Percentiles rank a stretch among this genome's conserved stretches.
Evolutionary conservation across 495 filamentous ascomycete genomes (phyloP).

Genomic region (Aspergillus haitiensis): DNA sequence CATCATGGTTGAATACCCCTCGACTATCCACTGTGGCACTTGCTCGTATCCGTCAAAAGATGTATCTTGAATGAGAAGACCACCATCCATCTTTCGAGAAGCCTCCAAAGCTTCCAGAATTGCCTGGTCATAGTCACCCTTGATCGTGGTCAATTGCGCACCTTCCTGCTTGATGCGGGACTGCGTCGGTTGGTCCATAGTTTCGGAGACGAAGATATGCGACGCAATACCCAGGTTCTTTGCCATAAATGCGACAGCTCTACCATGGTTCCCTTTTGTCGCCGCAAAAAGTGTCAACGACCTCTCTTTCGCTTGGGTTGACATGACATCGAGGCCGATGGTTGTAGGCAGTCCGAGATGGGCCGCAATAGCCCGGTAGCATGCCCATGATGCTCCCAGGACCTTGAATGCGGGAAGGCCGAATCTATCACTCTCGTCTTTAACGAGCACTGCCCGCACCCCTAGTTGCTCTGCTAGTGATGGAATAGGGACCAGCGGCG

Average conservation of each 20-base stretch:
- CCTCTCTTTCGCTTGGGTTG: slow-evolving; percentile 31
- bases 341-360: slow-evolving; percentile 40
- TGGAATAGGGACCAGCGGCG: slow-evolving; percentile 52
- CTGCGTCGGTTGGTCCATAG: slow-evolving; percentile 53
- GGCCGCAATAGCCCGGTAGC: slow-evolving; percentile 53
- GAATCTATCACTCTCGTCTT: slow-evolving; percentile 59
- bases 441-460: slow-evolving; percentile 54
- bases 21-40: slow-evolving; percentile 68
- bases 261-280: slow-evolving; percentile 72
- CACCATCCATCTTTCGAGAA: slow-evolving; percentile 29
- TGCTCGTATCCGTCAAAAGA: slow-evolving; percentile 62
- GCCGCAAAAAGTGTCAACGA: slow-evolving; percentile 49
- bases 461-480: slow-evolving; percentile 56
- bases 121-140: slow-evolving; percentile 61
- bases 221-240: slow-evolving; percentile 50
- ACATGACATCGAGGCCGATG: slow-evolving; percentile 40
- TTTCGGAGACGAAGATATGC: slow-evolving; percentile 56
- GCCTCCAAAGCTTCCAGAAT: slow-evolving; percentile 46
- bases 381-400: slow-evolving; percentile 73
- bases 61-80: slow-evolving; percentile 65
- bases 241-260: slow-evolving; percentile 66
- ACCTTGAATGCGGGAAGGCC: slow-evolving; percentile 76
- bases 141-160: slow-evolving; percentile 49
- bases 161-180: slow-evolving; percentile 58
- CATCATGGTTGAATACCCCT: slow-evolving; percentile 71